Base-by-base conservation (phyloP, 768 basidiomycete genomes). In the Myochromella boudieri region DNA sequence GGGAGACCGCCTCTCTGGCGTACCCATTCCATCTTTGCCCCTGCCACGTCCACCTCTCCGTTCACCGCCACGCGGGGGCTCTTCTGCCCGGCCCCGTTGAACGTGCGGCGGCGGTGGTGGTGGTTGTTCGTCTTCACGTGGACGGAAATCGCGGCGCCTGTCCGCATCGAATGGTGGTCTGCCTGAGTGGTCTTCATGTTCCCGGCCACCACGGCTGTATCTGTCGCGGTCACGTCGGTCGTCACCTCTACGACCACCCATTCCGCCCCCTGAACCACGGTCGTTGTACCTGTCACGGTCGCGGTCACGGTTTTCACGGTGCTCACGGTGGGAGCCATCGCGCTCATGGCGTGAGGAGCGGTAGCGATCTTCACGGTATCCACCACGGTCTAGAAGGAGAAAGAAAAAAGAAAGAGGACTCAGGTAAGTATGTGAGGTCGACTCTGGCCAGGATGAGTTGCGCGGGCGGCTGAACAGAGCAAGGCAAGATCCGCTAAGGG, bases 1-100 rank as follows among this genome's bases (percentile, higher is more conserved):
- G 8, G 95, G 95, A 0, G 87, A 91, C 56, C 94, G 71, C 56
- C 88, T 74, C 52, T 91, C 90, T 1, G 85, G 87, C 11, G 87
- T 84, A 17, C 83, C 87, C 47, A 75, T 77, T 34, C 75, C 77
- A 37, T 77, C 76, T 39, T 77, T 69, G 33, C 79, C 76, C 22
- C 77, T 67, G 29, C 78, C 57, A 18, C 77, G 74, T 22, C 75
- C 70, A 10, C 72, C 54, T 38, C 68, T 55, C 6, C 65, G 64
- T 12, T 61, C 70, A 11, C 66, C 61, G 7, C 67, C 66, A 21
- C 61, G 60, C 8, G 57, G 59, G 12, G 56, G 57, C 22, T 51
- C 56, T 8, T 27, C 42, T 4, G 60, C 62, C 14, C 65, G 58
- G 44, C 67, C 70, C 36, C 73, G 63, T 36, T 71, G 69, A 34